Evolutionary conservation across 345 rosid genomes (phyloP), one percentile per base, ranked within the genome.

Genomic region (Lumnitzera racemosa): DNA sequence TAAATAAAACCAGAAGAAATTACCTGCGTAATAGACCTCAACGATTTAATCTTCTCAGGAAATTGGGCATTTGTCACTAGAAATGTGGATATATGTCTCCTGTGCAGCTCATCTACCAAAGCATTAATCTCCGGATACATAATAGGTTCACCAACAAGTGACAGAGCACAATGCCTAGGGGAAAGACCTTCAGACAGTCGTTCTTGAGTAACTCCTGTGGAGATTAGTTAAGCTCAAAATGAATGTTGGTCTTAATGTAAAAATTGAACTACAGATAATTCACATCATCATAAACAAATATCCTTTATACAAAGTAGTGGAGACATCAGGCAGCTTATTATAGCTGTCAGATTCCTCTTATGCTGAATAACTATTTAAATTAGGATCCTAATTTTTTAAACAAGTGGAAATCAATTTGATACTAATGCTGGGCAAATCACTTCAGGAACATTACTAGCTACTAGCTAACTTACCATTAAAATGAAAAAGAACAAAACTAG

Each of bases 61-160:
- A 90, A 94, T 70, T 94, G 99, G 20, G 96, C 97, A 94, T 94
- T 94, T 54, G 96, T 94, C 48, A 94, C 99, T 24, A 88, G 84
- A 81, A 94, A 88, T 24, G 97, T 90, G 51, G 97, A 90, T 67
- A 94, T 94, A 55, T 77, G 81, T 70, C 82, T 88, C 62, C 65
- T 65, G 58, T 90, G 99, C 70, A 94, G 84, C 74, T 94, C 99
- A 77, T 90, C 88, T 60, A 94, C 90, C 70, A 94, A 91, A 36
- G 75, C 66, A 67, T 88, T 94, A 67, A 90, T 94, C 76, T 88
- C 95, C 7, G 97, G 97, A 73, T 90, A 94, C 96, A 94, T 88
- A 53, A 94, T 90, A 20, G 99, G 97, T 74, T 94, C 97, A 61
- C 99, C 97, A 76, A 88, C 99, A 68, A 94, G 97, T 46, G 97